Percentiles rank a stretch among this genome's conserved stretches.
Conservation (phyloP, 2,329 filamentous ascomycete genomes). For the Westerdykella ornata region DNA sequence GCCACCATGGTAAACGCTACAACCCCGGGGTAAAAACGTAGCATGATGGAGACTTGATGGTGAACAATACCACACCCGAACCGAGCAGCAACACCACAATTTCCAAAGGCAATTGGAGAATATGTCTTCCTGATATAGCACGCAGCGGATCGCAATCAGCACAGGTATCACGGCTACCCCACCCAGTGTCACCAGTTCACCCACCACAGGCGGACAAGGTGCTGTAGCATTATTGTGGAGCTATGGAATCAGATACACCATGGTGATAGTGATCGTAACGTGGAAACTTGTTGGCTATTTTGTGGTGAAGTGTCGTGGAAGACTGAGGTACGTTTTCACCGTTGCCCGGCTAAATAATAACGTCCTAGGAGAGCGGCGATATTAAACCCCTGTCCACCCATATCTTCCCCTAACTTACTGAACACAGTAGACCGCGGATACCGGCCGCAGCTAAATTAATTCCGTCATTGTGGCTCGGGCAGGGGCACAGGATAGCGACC, state of each 20-base stretch:
- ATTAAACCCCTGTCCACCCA: conserved; percentile 6
- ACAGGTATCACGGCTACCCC: conserved; percentile 5
- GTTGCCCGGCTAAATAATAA: conserved; percentile 15
- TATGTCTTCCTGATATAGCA: conserved; percentile 3
- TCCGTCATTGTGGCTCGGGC: conserved; percentile 7
- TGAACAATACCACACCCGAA: conserved; percentile 4
- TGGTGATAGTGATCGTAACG: conserved; percentile 6
- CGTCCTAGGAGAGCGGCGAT: neutral
- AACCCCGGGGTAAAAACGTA: conserved; percentile 21
- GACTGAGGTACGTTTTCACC: conserved; percentile 1
- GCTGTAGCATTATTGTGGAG: conserved; percentile 1
- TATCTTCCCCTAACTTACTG: conserved; percentile 1
- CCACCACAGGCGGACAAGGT: conserved; percentile 2
- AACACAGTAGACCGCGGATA: neutral
- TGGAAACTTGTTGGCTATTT: conserved; percentile 3
- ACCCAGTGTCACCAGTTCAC: conserved; percentile 3
- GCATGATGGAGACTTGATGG: conserved; percentile 19
- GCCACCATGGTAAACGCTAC: conserved; percentile 20
- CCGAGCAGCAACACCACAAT: neutral
- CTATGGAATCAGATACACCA: conserved; percentile 1
- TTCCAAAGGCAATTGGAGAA: neutral
- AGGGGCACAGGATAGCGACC: conserved; percentile 1
- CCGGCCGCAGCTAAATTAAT: conserved; percentile 7
- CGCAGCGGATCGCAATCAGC: conserved; percentile 10
- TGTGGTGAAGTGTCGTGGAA: neutral